Conservation (phyloP, 106 monocot genomes). For the Vanilla planifolia region DNA sequence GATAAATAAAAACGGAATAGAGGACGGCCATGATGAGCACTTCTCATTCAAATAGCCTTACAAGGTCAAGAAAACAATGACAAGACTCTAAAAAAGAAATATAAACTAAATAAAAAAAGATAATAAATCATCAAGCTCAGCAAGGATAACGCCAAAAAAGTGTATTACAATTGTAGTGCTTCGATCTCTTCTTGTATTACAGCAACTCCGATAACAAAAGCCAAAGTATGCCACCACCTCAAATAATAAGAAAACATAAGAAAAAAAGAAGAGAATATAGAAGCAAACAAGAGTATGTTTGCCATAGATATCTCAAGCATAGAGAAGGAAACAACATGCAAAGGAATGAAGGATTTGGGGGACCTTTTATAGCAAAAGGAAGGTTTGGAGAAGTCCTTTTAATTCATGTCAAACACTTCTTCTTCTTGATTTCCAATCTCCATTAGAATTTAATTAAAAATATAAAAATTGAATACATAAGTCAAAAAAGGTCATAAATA, state of each 20-base stretch:
- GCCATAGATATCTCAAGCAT: not conserved
- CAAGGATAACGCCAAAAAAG: not conserved
- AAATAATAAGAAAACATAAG: not conserved
- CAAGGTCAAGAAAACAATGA: constrained; percentile 5
- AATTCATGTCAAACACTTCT: too few species aligned
- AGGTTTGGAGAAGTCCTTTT: too few species aligned
- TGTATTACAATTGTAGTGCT: not conserved
- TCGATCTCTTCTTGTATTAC: not conserved
- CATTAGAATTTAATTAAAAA: too few species aligned
- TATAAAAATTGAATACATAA: too few species aligned
- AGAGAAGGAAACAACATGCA: not conserved
- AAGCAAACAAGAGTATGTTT: too few species aligned
- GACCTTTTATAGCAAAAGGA: not conserved
- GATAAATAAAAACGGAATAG: constrained; percentile 2
- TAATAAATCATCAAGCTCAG: not conserved
- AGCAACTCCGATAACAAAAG: not conserved
- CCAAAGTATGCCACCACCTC: not conserved
- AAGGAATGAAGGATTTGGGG: not conserved
- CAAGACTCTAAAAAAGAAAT: not conserved
- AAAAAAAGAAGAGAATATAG: not conserved
- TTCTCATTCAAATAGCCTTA: not conserved
- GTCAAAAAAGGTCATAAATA: too few species aligned
- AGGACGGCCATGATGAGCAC: not conserved
- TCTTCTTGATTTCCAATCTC: too few species aligned
- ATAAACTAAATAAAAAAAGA: not conserved